Evolutionary conservation across 345 rosid species (phyloP), one percentile per base, ranked within the genome.

Genomic region (Salix koriyanagi): DNA sequence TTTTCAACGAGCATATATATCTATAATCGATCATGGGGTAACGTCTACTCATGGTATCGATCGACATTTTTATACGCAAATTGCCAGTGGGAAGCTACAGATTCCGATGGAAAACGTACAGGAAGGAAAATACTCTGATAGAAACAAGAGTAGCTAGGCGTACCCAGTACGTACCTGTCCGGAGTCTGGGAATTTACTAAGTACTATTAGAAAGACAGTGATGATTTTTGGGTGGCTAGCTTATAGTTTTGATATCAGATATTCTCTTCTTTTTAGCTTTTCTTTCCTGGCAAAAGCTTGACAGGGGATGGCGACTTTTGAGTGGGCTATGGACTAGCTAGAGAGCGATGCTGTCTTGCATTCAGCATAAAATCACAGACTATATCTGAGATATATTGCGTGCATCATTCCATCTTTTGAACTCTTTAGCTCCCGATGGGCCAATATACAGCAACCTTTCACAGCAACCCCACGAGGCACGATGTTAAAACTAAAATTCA

Each of bases 351-450:
- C 73, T 80, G 85, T 83, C 85, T 84, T 83, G 89, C 84, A 80
- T 84, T 84, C 87, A 83, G 84, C 87, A 84, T 70, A 83, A 73
- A 80, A 81, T 81, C 84, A 79, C 72, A 83, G 61, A 50, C 83
- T 77, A 52, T 67, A 85, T 79, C 62, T 71, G 71, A 54, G 28
- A 79, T 34, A 54, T 71, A 41, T 66, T 58, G 41, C 5, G 69
- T 30, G 84, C 44, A 81, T 86, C 86, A 84, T 84, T 86, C 80
- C 34, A 70, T 71, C 89, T 85, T 89, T 86, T 87, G 83, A 86
- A 83, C 58, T 70, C 85, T 84, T 79, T 65, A 69, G 62, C 36
- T 69, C 65, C 26, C 3, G 75, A 21, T 66, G 87, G 89, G 74
- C 88, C 88, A n/a, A 75, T 70, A 0, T 34, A 36, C 37, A 36